Conservation (phyloP, 2,329 filamentous ascomycete genomes). For the Fusarium odoratissimum region DNA sequence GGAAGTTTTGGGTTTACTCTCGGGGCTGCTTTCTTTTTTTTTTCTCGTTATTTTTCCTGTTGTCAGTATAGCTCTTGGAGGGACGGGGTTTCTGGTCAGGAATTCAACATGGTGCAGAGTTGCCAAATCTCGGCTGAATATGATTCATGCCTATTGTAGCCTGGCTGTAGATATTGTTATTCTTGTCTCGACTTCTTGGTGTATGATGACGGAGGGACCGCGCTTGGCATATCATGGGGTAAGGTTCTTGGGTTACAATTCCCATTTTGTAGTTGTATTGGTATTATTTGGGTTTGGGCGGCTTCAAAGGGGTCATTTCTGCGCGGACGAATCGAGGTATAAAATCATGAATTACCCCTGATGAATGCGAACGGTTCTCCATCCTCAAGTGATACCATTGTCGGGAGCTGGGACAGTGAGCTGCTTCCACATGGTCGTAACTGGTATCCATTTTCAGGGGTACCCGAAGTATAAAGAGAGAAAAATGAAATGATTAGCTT, state of each 20-base stretch:
- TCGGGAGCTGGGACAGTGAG: neutral
- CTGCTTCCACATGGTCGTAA: neutral
- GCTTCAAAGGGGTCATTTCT: slow-evolving; percentile 14
- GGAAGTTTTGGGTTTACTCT: slow-evolving; percentile 13
- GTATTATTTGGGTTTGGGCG: slow-evolving; percentile 16
- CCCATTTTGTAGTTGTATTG: slow-evolving; percentile 42
- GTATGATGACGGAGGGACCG: slow-evolving; percentile 40
- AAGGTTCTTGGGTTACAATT: slow-evolving; percentile 36
- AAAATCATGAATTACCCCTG: slow-evolving; percentile 33
- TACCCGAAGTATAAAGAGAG: neutral
- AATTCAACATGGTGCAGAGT: slow-evolving; percentile 8
- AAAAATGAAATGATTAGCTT: neutral
- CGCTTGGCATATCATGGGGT: slow-evolving; percentile 40
- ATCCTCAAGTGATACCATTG: neutral
- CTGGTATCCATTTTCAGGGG: neutral
- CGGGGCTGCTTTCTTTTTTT: slow-evolving; percentile 8
- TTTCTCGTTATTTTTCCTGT: slow-evolving; percentile 7
- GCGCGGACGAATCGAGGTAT: slow-evolving; percentile 21
- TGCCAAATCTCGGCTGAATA: neutral
- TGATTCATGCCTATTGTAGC: slow-evolving; percentile 25
- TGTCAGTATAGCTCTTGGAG: slow-evolving; percentile 14
- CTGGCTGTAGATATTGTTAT: slow-evolving; percentile 42
- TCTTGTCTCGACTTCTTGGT: slow-evolving; percentile 41
- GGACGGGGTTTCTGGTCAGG: neutral
- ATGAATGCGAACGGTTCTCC: neutral